These are phyloP conservation scores for Penicillium longicatenatum DNA, from an alignment of 495 filamentous ascomycete genomes.

Conservation along the genomic window DNA sequence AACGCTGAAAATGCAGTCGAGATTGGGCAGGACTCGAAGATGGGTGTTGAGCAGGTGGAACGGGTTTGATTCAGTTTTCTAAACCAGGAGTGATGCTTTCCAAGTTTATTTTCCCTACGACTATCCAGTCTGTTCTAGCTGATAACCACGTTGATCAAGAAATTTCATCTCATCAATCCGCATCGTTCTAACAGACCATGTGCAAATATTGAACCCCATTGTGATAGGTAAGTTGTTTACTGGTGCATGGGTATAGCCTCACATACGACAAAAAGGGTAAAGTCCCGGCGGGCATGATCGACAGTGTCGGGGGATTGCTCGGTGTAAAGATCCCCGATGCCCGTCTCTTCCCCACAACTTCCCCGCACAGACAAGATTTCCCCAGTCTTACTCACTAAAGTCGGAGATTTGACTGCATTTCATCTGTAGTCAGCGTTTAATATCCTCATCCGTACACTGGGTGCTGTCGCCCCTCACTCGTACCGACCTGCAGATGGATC, in stretches of 20 bases:
- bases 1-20: conserved; percentile 16
- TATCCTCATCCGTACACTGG: too few species aligned
- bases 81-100: too few species aligned
- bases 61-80: conserved; percentile 8
- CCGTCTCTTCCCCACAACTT: conserved; percentile 1
- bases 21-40: conserved; percentile 8
- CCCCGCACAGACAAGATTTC: too few species aligned
- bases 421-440: background rate
- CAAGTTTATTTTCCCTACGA: too few species aligned
- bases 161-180: background rate
- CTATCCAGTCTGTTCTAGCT: background rate
- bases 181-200: too few species aligned
- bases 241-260: background rate
- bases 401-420: background rate
- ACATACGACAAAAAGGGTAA: background rate
- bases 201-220: too few species aligned
- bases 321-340: background rate
- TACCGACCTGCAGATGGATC: too few species aligned
- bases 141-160: background rate
- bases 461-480: too few species aligned
- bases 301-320: background rate
- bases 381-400: background rate
- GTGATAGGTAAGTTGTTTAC: background rate
- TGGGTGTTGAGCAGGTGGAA: conserved; percentile 11
- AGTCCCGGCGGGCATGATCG: background rate